These are phyloP conservation scores for Alternaria solani DNA, from an alignment of 2,329 filamentous ascomycete species.

Conservation along the genomic window DNA sequence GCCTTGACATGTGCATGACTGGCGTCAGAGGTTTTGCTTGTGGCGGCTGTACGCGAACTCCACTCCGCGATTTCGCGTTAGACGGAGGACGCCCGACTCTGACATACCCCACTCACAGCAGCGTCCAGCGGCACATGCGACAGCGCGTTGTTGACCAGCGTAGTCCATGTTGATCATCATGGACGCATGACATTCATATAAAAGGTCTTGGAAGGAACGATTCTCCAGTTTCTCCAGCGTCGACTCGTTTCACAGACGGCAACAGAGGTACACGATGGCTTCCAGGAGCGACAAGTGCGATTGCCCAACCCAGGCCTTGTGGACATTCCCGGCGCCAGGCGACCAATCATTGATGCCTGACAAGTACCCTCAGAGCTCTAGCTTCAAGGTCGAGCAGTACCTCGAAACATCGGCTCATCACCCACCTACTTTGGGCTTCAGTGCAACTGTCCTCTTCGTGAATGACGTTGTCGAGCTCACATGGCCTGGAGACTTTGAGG, in stretches of 20 bases:
- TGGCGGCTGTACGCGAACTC: background rate
- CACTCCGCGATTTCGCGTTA: background rate
- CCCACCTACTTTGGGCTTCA: background rate
- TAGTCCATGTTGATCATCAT: background rate
- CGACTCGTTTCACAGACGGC: background rate
- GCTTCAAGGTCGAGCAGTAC: background rate
- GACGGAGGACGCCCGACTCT: background rate
- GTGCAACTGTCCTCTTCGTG: background rate
- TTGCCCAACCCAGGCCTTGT: background rate
- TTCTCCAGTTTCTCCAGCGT: background rate
- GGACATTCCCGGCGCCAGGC: background rate
- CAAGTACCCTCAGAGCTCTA: background rate
- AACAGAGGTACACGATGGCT: background rate
- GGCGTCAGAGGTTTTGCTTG: background rate
- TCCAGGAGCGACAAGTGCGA: background rate
- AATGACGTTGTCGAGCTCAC: background rate
- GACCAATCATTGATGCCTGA: background rate
- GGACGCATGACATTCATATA: background rate
- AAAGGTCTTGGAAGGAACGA: background rate
- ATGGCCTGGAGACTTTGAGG: background rate
- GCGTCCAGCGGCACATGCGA: no score
- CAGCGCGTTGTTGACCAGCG: background rate
- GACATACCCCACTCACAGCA: background rate
- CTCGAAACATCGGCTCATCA: background rate
- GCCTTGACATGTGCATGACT: background rate